Evolutionary conservation across 768 basidiomycete species (phyloP).

Genomic region (Melanogaster broomeanus): DNA sequence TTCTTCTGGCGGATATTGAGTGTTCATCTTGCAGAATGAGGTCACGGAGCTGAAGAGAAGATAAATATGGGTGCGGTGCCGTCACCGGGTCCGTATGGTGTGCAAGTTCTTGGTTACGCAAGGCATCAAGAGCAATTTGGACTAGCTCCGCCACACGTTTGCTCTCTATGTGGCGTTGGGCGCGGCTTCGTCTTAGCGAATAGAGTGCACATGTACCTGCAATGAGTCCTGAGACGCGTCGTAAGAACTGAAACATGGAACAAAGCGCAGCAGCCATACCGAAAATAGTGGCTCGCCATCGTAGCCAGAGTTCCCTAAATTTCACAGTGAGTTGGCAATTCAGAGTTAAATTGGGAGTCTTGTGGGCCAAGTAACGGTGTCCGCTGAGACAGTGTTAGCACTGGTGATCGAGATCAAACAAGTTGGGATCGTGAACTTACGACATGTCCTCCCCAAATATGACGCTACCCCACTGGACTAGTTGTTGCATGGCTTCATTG

Average conservation of each 20-base stretch:
- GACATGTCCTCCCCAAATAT: slow-evolving; percentile 61
- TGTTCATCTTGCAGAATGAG: slow-evolving; percentile 81
- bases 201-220: slow-evolving; percentile 13
- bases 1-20: slow-evolving; percentile 61
- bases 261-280: slow-evolving; percentile 42
- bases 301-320: slow-evolving; percentile 62
- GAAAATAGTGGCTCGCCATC: slow-evolving; percentile 65
- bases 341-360: slow-evolving; percentile 65
- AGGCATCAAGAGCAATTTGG: slow-evolving; percentile 74
- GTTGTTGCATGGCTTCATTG: slow-evolving; percentile 75
- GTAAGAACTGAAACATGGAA: slow-evolving; percentile 16
- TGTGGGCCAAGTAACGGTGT: slow-evolving; percentile 73
- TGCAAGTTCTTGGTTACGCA: slow-evolving; percentile 80
- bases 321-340: slow-evolving; percentile 68
- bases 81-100: slow-evolving; percentile 82
- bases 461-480: slow-evolving; percentile 73
- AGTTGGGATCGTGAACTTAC: slow-evolving; percentile 47
- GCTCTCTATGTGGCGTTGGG: slow-evolving; percentile 56
- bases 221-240: slow-evolving; percentile 29
- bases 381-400: slow-evolving; percentile 47
- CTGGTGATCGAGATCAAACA: slow-evolving; percentile 22
- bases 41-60: slow-evolving; percentile 87
- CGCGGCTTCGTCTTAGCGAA: slow-evolving; percentile 35
- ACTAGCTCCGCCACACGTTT: slow-evolving; percentile 73
- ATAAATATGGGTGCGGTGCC: slow-evolving; percentile 73